These are phyloP conservation scores for Penicillium samsonianum DNA, from an alignment of 495 filamentous ascomycete species.

Conservation along the genomic window DNA sequence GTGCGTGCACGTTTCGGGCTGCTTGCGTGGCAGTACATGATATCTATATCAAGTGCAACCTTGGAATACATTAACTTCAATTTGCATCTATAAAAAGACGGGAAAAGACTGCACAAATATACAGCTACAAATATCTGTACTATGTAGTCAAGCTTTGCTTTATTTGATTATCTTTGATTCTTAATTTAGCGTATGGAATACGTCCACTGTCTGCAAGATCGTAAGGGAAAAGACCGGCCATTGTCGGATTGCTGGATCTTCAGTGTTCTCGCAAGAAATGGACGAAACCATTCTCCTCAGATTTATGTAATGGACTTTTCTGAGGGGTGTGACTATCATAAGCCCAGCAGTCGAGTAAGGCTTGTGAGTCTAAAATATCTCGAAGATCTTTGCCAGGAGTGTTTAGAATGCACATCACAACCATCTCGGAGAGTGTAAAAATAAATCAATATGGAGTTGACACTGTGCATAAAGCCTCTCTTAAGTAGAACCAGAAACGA, in stretches of 20 bases:
- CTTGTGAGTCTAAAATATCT: neutral
- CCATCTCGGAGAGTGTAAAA: neutral
- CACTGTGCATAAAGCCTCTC: neutral
- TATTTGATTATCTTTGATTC: neutral
- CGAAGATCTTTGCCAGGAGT: neutral
- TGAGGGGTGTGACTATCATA: too few species aligned
- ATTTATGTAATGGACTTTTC: too few species aligned
- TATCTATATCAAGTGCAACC: slow-evolving; percentile 3
- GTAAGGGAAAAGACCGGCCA: neutral
- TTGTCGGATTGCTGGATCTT: neutral
- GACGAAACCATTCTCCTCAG: too few species aligned
- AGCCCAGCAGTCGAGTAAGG: too few species aligned
- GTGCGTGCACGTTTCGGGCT: slow-evolving; percentile 33
- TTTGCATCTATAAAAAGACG: neutral
- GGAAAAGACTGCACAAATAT: neutral
- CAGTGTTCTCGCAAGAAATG: too few species aligned
- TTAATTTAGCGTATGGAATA: neutral
- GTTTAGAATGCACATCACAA: neutral
- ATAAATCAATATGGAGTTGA: neutral
- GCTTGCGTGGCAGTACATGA: slow-evolving; percentile 26
- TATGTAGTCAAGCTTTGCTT: neutral
- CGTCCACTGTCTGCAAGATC: neutral
- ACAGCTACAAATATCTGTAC: neutral
- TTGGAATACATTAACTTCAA: neutral
- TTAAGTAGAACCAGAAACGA: neutral